Base-by-base conservation (phyloP, 1,284 basidiomycete genomes). In the Ganoderma multipileum region DNA sequence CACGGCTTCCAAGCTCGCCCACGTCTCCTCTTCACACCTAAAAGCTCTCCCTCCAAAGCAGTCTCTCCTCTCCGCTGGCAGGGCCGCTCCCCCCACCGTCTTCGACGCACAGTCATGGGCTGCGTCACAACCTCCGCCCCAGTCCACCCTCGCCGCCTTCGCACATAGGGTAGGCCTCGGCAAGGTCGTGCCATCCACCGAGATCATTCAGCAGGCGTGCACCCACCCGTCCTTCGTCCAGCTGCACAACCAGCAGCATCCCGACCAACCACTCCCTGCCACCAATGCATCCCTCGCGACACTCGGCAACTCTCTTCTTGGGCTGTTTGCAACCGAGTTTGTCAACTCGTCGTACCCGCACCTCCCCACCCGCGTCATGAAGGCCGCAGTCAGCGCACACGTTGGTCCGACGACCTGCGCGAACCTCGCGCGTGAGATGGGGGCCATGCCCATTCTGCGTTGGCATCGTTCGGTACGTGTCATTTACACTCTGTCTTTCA, bases 271-370 rank as follows among this genome's bases (percentile, higher is more conserved):
- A 64, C 78, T 79, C 75, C 91, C 88, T 50, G 77, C 82, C 44
- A 88, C 88, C 42, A 98, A 99, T 81, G 91, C 87, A n/a, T 88
- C 93, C 60, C 87, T 98, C 5, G 86, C 93, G 0, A 81, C 88
- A 0, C 81, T 98, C 7, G 97, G 97, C 39, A 99, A 99, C 82
- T 88, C 94, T 1, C 85, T 99, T 64, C 87, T 99, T 77, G 97
- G 97, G 63, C 85, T 99, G 50, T 95, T 99, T 74, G 94, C 95
- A 5, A 85, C 94, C 0, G 97, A 99, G 82, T 90, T 92, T 78
- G 82, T 99, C 39, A 87, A 95, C 68, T 85, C 92, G 9, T 85
- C 90, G 59, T 99, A 94, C 80, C 97, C 98, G 0, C 92, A 98
- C 79, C 86, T 99, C 28, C 97, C 97, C 1, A 96, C 95, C 28